phyloP scores from a whole-genome alignment of 345 rosid species.

The Populus tremula region DNA sequence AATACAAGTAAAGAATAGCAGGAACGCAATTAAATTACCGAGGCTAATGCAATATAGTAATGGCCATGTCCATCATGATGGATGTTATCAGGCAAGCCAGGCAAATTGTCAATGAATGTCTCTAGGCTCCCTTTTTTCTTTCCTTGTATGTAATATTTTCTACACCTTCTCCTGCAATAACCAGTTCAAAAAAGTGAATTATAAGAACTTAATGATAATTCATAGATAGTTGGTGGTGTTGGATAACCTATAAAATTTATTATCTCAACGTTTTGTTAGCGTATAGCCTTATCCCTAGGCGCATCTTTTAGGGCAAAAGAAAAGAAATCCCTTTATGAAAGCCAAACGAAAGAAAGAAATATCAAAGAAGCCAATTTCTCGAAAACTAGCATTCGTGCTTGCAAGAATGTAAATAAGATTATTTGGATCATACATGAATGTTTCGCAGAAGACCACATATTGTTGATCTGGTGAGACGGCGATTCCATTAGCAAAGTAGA shows the following conservation, averaged over 20 bases:
- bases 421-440: conserved; percentile 39
- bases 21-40: conserved; percentile 28
- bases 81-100: conserved; percentile 73
- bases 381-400: background rate
- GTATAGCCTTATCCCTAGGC: no score
- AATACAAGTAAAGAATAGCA: no score
- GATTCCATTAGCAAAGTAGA: conserved; percentile 75
- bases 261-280: no score
- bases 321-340: no score
- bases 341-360: background rate
- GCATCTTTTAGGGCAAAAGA: no score
- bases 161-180: conserved; percentile 57
- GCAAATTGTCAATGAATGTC: conserved; percentile 44
- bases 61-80: conserved; percentile 58
- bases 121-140: conserved; percentile 46
- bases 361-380: background rate
- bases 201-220: no score
- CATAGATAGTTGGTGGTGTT: no score
- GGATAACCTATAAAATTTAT: no score
- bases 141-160: conserved; percentile 51
- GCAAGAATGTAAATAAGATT: no score
- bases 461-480: conserved; percentile 58
- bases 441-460: conserved; percentile 59
- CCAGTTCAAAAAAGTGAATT: background rate
- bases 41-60: conserved; percentile 56